Base-by-base conservation (phyloP, 768 basidiomycete genomes). In the Phylloporus rhodoxanthus region DNA sequence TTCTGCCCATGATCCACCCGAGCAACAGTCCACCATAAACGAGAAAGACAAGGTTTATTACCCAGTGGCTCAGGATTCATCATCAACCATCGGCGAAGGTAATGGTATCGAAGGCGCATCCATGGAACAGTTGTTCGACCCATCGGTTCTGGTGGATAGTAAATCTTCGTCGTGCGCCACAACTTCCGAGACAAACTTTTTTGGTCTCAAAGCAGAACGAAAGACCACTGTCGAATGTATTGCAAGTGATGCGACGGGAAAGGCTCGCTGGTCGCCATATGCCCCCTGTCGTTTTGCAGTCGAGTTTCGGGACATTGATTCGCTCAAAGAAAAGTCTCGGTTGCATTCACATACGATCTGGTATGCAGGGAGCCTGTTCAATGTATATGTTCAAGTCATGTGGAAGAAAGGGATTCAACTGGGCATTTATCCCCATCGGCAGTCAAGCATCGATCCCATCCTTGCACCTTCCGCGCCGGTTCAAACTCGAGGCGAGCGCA, bases 341-440 rank as follows among this genome's bases (percentile, higher is more conserved):
- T 67, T 89, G 44, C 83, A 94, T 65, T 90, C 87, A 8, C 81
- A 83, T 47, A 96, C 92, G 3, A 76, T 94, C 47, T 93, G 89
- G 81, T 89, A 92, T 62, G 91, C 87, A 2, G 93, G 93, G 8
- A 90, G 80, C 58, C 71, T 89, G 59, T 93, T 84, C 74, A 91
- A 91, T 55, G 82, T 91, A 2, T 95, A 94, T 59, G 84, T 93
- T 37, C 91, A 95, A 64, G 76, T 92, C 39, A 84, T 91, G 43
- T 79, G 83, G 56, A 90, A 88, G 78, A 94, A 94, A 65, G 75
- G 73, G 21, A 60, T 74, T 2, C 92, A 96, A 60, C 73, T 95
- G 2, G 93, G 93, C 1, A 81, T 95, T 26, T 95, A 95, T 60
- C 75, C 95, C 2, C 90, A 93, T 62, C 77, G 93, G 8, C 91